phyloP scores from a whole-genome alignment of 2,329 filamentous ascomycete genomes.

The Diaporthe citriasiana region DNA sequence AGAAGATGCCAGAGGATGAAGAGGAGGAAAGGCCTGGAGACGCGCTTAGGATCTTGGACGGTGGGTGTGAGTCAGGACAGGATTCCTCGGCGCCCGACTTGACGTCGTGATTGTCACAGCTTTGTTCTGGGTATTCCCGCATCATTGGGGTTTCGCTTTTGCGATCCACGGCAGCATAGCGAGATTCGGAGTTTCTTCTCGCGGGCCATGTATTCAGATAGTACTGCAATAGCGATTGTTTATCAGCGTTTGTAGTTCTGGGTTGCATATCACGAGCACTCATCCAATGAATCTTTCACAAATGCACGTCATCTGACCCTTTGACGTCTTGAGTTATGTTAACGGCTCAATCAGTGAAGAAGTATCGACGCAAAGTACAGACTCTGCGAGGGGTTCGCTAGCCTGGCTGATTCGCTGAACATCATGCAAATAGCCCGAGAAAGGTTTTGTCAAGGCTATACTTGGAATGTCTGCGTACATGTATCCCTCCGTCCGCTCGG shows the following conservation, averaged over 20 bases:
- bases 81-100: not conserved
- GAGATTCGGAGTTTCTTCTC: not conserved
- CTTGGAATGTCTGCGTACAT: not conserved
- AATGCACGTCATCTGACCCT: too few relatives aligned
- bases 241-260: not conserved
- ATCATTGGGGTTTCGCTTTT: not conserved
- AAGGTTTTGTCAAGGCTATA: not conserved
- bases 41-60: not conserved
- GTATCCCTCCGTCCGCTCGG: not conserved
- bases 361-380: not conserved
- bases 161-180: not conserved
- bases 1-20: not conserved
- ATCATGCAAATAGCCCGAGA: fast-evolving
- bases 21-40: not conserved
- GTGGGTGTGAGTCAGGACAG: not conserved
- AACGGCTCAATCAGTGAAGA: not conserved
- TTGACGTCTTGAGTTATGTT: too few relatives aligned
- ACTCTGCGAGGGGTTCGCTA: too few relatives aligned
- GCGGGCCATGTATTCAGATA: not conserved
- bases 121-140: not conserved
- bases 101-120: too few relatives aligned
- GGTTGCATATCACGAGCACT: not conserved
- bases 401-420: not conserved
- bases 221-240: not conserved
- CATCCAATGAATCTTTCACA: not conserved